Evolutionary conservation across 371 early-diverging fungal genomes (phyloP).

Genomic region (Rhizopus sp.): DNA sequence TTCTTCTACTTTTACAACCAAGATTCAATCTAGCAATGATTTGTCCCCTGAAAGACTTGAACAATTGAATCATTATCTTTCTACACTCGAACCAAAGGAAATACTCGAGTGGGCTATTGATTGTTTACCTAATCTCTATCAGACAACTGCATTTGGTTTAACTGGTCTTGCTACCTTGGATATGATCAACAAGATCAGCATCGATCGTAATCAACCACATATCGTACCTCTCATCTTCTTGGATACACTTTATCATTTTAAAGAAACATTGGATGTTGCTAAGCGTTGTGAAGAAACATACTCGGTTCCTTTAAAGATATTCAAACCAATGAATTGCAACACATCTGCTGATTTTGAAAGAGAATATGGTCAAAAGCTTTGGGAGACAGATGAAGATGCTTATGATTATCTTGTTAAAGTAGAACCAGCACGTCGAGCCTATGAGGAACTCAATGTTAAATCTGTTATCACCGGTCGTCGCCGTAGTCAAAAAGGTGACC

Average conservation of each 20-base stretch:
- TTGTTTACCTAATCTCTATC: constrained; percentile 79
- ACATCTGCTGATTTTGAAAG: constrained; percentile 70
- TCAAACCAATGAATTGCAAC: constrained; percentile 65
- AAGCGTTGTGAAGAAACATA: constrained; percentile 67
- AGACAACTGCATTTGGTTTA: constrained; percentile 93
- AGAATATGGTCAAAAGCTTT: constrained; percentile 76
- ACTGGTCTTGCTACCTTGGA: constrained; percentile 80
- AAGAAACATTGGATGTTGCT: constrained; percentile 84
- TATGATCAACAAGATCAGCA: constrained; percentile 69
- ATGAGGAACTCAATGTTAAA: constrained; percentile 70
- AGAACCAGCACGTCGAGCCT: constrained; percentile 90
- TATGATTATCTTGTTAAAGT: constrained; percentile 94
- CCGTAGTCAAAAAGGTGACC: constrained; percentile 86
- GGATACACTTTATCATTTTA: constrained; percentile 92
- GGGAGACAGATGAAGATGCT: constrained; percentile 78
- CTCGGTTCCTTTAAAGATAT: constrained; percentile 72
- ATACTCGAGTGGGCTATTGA: constrained; percentile 89
- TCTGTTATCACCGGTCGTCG: constrained; percentile 91
- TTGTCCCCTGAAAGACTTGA: constrained; percentile 66
- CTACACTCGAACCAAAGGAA: constrained; percentile 71
- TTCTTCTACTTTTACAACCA: constrained; percentile 22
- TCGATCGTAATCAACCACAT: constrained; percentile 54
- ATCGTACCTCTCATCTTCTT: constrained; percentile 86
- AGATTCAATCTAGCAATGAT: constrained; percentile 38
- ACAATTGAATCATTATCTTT: constrained; percentile 64